Conservation (phyloP, 768 basidiomycete genomes). For the Leccinellum luteum region DNA sequence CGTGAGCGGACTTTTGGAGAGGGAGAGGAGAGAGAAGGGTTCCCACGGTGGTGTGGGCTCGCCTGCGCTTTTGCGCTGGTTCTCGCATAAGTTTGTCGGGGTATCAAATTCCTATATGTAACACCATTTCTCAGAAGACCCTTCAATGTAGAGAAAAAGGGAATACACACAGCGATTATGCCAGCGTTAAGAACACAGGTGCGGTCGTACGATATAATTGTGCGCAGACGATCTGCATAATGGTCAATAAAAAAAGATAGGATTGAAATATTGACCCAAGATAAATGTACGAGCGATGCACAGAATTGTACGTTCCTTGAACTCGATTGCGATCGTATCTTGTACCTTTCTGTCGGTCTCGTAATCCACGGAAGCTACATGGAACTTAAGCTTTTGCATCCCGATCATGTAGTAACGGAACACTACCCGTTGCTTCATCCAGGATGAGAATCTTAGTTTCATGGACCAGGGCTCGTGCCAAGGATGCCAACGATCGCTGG, state of each 20-base stretch:
- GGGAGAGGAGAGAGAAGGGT: no score
- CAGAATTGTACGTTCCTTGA: conserved; percentile 78
- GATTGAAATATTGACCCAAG: neutral
- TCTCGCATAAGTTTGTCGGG: conserved; percentile 66
- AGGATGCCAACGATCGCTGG: conserved; percentile 77
- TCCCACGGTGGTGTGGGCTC: no score
- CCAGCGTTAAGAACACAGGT: conserved; percentile 88
- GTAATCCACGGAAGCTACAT: conserved; percentile 74
- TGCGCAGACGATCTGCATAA: conserved; percentile 69
- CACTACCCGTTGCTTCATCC: conserved; percentile 80
- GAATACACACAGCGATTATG: conserved; percentile 56
- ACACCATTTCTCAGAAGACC: neutral
- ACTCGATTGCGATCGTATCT: conserved; percentile 82
- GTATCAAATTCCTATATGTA: conserved; percentile 81
- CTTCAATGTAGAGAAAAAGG: neutral
- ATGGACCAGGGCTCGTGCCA: conserved; percentile 88
- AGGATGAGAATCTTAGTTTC: conserved; percentile 81
- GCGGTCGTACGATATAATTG: conserved; percentile 85
- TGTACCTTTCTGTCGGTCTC: conserved; percentile 92
- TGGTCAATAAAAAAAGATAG: neutral
- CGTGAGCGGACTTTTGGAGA: no score
- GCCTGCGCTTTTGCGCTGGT: no score
- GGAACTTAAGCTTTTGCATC: neutral
- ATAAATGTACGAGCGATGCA: conserved; percentile 78
- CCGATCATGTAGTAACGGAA: neutral